Evolutionary conservation across 768 basidiomycete genomes (phyloP).

Genomic region (Agaricus blazei): DNA sequence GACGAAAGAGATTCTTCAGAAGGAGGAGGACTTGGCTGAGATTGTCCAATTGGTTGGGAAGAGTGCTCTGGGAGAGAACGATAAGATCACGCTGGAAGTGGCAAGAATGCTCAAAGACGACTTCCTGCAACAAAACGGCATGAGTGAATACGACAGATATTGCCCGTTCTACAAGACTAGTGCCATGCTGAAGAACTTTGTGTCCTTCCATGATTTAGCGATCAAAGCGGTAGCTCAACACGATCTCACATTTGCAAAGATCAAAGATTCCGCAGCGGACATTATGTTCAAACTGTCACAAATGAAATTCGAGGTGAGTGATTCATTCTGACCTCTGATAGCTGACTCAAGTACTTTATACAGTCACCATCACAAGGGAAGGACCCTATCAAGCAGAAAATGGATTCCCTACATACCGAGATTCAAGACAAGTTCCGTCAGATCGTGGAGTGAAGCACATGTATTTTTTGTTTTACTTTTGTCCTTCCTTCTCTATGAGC

Average conservation of each 20-base stretch:
- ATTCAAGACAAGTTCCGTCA: conserved; percentile 93
- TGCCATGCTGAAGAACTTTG: conserved; percentile 92
- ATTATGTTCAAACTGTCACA: conserved; percentile 97
- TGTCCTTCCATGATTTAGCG: conserved; percentile 90
- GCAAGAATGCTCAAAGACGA: conserved; percentile 97
- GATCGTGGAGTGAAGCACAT: conserved; percentile 56
- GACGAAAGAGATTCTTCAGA: conserved; percentile 96
- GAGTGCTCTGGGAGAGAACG: conserved; percentile 92
- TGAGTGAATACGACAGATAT: conserved; percentile 95
- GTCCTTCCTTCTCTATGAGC: not conserved
- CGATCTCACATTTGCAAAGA: conserved; percentile 79
- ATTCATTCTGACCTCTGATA: not conserved
- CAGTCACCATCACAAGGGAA: conserved; percentile 91
- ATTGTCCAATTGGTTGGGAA: conserved; percentile 99
- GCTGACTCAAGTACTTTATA: not conserved
- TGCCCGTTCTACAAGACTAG: conserved; percentile 99
- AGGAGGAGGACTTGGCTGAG: conserved; percentile 97
- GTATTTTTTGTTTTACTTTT: not conserved
- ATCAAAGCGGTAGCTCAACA: conserved; percentile 78
- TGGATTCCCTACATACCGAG: conserved; percentile 77
- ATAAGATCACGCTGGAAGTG: conserved; percentile 98
- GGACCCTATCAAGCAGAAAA: conserved; percentile 74
- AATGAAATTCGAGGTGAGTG: conserved; percentile 93
- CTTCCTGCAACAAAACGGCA: conserved; percentile 97
- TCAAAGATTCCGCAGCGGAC: conserved; percentile 83